Conservation (phyloP, 2,329 filamentous ascomycete species). For the Rhinocladiella similis region DNA sequence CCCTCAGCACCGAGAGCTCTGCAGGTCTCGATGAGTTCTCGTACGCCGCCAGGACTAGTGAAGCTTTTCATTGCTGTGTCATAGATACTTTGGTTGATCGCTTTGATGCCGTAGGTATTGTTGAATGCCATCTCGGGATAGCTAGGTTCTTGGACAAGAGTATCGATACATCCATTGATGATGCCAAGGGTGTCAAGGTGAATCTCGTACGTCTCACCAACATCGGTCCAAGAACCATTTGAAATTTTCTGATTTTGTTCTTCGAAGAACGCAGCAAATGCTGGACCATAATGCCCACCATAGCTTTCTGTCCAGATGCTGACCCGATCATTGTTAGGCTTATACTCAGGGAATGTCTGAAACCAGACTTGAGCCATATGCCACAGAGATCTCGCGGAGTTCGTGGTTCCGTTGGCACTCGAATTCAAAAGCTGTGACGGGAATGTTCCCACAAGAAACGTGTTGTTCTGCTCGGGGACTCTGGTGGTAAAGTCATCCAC, state of each 20-base stretch:
- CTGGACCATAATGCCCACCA: constrained; percentile 33
- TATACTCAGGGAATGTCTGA: constrained; percentile 57
- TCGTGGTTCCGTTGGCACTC: constrained; percentile 37
- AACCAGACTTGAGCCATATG: constrained; percentile 59
- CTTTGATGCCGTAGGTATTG: constrained; percentile 52
- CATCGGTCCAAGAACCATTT: constrained; percentile 24
- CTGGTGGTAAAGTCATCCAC: constrained; percentile 30
- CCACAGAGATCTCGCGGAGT: constrained; percentile 53
- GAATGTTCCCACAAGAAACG: constrained; percentile 55
- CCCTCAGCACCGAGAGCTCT: constrained; percentile 41
- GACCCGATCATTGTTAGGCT: constrained; percentile 48
- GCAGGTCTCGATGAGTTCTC: constrained; percentile 50
- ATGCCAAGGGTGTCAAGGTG: constrained; percentile 48
- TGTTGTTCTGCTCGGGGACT: constrained; percentile 50
- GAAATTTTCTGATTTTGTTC: constrained; percentile 32
- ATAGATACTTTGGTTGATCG: constrained; percentile 44
- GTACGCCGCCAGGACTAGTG: constrained; percentile 44
- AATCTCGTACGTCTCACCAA: constrained; percentile 24
- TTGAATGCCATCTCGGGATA: constrained; percentile 50
- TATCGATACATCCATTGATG: constrained; percentile 51
- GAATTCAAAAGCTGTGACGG: constrained; percentile 45
- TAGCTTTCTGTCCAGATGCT: constrained; percentile 29
- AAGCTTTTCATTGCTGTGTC: constrained; percentile 40
- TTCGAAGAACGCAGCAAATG: constrained; percentile 30
- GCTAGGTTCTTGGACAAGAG: constrained; percentile 43